Conservation (phyloP, 2,329 filamentous ascomycete genomes). For the Coniochaeta prunicola region DNA sequence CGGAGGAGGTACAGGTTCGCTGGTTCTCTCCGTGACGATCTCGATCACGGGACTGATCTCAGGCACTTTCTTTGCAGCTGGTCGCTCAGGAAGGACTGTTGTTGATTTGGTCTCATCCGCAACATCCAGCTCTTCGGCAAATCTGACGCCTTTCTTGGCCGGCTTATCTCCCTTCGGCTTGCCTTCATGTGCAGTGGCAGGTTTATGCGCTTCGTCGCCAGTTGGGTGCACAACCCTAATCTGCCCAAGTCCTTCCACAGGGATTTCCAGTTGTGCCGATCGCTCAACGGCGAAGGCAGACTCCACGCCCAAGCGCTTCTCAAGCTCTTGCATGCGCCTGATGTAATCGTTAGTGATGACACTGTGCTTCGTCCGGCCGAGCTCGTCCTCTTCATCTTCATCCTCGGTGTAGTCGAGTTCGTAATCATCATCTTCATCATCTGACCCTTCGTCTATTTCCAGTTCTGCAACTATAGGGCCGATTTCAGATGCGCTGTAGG, state of each 20-base stretch:
- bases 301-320: slow-evolving; percentile 63
- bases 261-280: slow-evolving; percentile 34
- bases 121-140: slow-evolving; percentile 68
- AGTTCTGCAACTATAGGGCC: slow-evolving; percentile 90
- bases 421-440: slow-evolving; percentile 42
- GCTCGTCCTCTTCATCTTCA: slow-evolving; percentile 67
- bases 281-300: slow-evolving; percentile 42
- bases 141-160: slow-evolving; percentile 70
- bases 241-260: slow-evolving; percentile 26
- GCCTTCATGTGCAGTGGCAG: slow-evolving; percentile 19
- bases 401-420: slow-evolving; percentile 44
- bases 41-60: slow-evolving; percentile 43
- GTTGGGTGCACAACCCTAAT: slow-evolving; percentile 14
- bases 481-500: slow-evolving; percentile 83
- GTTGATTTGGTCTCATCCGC: slow-evolving; percentile 31
- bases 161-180: slow-evolving; percentile 15
- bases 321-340: slow-evolving; percentile 76
- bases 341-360: slow-evolving; percentile 69
- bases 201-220: background rate
- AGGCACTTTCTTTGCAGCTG: slow-evolving; percentile 16
- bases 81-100: background rate
- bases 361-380: slow-evolving; percentile 62
- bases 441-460: slow-evolving; percentile 64
- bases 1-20: slow-evolving; percentile 13
- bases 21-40: slow-evolving; percentile 39